Percentiles rank a stretch among this genome's conserved stretches.
These are phyloP conservation scores for Candida sp. DNA, from an alignment of 1,139 yeast species.

Conservation along the genomic window DNA sequence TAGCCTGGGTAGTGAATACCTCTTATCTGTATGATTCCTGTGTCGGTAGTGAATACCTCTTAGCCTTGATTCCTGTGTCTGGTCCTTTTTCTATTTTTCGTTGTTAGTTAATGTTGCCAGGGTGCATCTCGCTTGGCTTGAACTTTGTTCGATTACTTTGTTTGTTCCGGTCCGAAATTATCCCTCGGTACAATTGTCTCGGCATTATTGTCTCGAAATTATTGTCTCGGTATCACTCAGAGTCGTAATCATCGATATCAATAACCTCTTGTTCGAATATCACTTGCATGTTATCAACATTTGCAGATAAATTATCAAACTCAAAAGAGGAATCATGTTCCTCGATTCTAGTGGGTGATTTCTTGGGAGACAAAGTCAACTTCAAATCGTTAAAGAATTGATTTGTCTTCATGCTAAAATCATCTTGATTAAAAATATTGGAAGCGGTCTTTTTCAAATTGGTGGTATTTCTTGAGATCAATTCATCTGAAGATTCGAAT, in stretches of 20 bases:
- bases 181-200: too few species aligned
- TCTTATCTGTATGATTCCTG: too few species aligned
- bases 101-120: too few species aligned
- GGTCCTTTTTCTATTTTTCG: too few species aligned
- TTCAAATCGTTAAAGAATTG: slow-evolving; percentile 17
- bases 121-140: too few species aligned
- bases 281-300: slow-evolving; percentile 7
- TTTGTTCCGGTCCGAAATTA: too few species aligned
- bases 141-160: too few species aligned
- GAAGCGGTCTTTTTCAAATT: slow-evolving; percentile 3
- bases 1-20: too few species aligned
- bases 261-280: slow-evolving; percentile 8
- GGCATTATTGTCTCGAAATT: too few species aligned
- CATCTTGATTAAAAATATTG: slow-evolving; percentile 14
- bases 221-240: background rate
- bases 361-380: slow-evolving; percentile 5
- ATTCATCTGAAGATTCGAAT: slow-evolving; percentile 10
- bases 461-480: background rate
- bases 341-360: background rate
- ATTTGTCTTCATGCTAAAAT: slow-evolving; percentile 18
- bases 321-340: slow-evolving; percentile 22
- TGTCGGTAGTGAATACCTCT: too few species aligned
- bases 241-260: slow-evolving; percentile 11
- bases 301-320: slow-evolving; percentile 16
- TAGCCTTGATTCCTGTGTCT: too few species aligned